These are phyloP conservation scores for Coemansia erecta DNA, from an alignment of 192 early-diverging fungal species.

Conservation along the genomic window DNA sequence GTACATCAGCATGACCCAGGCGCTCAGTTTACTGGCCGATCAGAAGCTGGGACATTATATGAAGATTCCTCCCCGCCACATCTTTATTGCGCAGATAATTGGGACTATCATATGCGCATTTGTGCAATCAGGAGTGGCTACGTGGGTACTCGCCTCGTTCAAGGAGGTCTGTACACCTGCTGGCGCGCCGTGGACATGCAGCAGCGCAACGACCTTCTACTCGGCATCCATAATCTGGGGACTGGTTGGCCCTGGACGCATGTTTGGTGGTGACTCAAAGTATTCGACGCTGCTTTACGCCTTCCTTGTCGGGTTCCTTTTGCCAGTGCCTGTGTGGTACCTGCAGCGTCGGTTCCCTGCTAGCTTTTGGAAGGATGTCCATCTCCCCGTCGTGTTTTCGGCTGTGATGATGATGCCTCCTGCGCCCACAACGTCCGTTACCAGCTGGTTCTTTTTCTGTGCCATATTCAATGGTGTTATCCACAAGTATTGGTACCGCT, in stretches of 20 bases:
- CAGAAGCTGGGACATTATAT: slow-evolving; percentile 78
- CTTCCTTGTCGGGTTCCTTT: slow-evolving; percentile 62
- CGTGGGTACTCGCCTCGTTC: slow-evolving; percentile 65
- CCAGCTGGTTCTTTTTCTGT: slow-evolving; percentile 67
- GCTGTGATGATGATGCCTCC: slow-evolving; percentile 64
- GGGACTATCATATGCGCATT: slow-evolving; percentile 71
- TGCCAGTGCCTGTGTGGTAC: slow-evolving; percentile 72
- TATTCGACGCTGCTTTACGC: slow-evolving; percentile 55
- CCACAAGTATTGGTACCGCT: slow-evolving; percentile 60
- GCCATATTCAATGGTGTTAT: slow-evolving; percentile 70
- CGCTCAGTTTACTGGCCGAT: slow-evolving; percentile 65
- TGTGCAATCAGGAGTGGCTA: slow-evolving; percentile 66
- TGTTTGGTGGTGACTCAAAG: slow-evolving; percentile 60
- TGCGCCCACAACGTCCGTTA: slow-evolving; percentile 61
- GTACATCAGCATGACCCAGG: slow-evolving; percentile 78
- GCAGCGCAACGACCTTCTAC: slow-evolving; percentile 59
- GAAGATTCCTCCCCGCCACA: slow-evolving; percentile 79
- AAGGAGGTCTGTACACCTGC: slow-evolving; percentile 59
- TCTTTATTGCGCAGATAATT: slow-evolving; percentile 74
- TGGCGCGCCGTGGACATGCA: slow-evolving; percentile 68
- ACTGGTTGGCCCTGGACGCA: slow-evolving; percentile 67
- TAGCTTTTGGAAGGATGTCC: slow-evolving; percentile 62
- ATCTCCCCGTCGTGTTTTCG: slow-evolving; percentile 67
- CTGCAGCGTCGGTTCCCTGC: slow-evolving; percentile 61
- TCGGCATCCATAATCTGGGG: slow-evolving; percentile 81